Evolutionary conservation across 352 stramenopile genomes (phyloP), one percentile per base, ranked within the genome.

Genomic region (Globisporangium spiculum): DNA sequence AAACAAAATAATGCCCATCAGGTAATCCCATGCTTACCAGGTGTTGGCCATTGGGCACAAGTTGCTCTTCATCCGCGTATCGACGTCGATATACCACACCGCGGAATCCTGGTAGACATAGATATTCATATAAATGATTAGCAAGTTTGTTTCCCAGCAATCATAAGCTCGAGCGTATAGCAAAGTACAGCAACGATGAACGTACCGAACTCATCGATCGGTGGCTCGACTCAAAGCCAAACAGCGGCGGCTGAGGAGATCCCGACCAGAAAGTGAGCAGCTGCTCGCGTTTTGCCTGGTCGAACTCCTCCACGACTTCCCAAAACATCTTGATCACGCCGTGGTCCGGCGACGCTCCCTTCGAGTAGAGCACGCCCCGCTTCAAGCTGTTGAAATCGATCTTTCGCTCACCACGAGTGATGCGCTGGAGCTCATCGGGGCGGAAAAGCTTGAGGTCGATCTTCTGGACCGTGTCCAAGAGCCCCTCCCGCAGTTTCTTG

Each of bases 221-320:
- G 63, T 81, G 76, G 20, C 69, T 83, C 0, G 76, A 78, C 38
- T 86, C 80, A 60, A 92, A 94, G 14, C 86, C 86, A 66, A 94
- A 94, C 7, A 92, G 74, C 3, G 86, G 86, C 41, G 86, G 84
- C 60, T 81, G 63, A 0, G 83, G 72, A 7, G 84, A 92, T 1
- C 86, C 86, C 10, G 81, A 91, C 86, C 86, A 94, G 63, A 94
- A 94, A 0, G 79, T 86, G n/a, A 94, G 68, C 8, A 94, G 66
- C 56, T 89, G 84, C 24, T 79, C 75, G 63, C 77, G 76, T 20
- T 66, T 71, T 2, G 71, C 48, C 63, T 92, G 76, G 41, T 91
- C 80, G 58, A 94, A 90, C 12, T 41, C 67, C 22, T 89, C 76
- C 1, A 85, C 84, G 7, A 92, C 79, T 18, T 81, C 67, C 86